Base-by-base conservation (phyloP, 2,329 filamentous ascomycete species). In the Aspergillus carbonarius region DNA sequence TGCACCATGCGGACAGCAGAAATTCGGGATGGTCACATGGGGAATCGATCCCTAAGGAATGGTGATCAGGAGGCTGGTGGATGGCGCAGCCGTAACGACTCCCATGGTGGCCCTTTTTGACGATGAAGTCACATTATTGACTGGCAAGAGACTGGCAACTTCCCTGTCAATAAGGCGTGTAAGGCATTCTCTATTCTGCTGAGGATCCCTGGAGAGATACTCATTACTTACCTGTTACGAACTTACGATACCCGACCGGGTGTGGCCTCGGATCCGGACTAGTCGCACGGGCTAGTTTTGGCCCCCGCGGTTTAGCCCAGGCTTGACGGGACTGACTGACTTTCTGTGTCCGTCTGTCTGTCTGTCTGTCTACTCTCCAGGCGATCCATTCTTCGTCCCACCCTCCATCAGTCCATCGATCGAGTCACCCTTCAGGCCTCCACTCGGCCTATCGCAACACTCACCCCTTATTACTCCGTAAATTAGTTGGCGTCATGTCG, bases 401-500 rank as follows among this genome's bases (percentile, higher is more conserved):
- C 44, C 25, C 15, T 40, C 37, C 48, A 30, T 23, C 23, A 23
- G 23, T 23, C 23, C 23, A 23, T 23, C 23, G 23, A 23, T 23
- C 23, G 5, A 23, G 23, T 3, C 23, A 23, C 23, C 32, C 17
- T 13, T 17, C 48, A 17, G 25, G 12, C 27, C 23, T 32, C 37
- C 20, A 15, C 37, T 27, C 27, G 17, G 35, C 37, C 20, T 53
- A 30, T 27, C 35, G 50, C 37, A 6, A n/a, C 7, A 10, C 40
- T 15, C 17, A 25, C 37, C 23, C 51, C 25, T 30, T 27, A 17
- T 42, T 32, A 23, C 51, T 42, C 18, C 50, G 32, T 54, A 15
- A 30, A 15, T 54, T 44, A 23, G 37, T 17, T 44, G 37, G 51
- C 51, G 37, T 54, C 51, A 54, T 54, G 51, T 54, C 27, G 37